These are phyloP conservation scores for Plenodomus tracheiphilus DNA, from an alignment of 2,329 filamentous ascomycete genomes.

Conservation along the genomic window DNA sequence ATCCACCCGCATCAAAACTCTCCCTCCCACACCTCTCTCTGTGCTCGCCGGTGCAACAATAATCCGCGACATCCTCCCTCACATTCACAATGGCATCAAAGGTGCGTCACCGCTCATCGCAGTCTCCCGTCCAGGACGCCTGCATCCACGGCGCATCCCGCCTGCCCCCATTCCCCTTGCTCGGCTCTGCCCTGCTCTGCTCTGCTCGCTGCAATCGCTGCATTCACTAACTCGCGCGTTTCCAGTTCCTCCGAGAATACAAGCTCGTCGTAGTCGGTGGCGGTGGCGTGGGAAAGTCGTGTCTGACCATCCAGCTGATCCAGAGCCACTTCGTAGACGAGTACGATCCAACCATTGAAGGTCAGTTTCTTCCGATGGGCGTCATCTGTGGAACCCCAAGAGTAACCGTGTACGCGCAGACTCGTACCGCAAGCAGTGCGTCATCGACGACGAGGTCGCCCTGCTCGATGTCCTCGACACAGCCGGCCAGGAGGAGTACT, in stretches of 20 bases:
- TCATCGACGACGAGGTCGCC: slow-evolving; percentile 97
- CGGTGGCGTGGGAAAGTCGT: slow-evolving; percentile 98
- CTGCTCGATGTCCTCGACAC: slow-evolving; percentile 98
- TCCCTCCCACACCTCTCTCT: background rate
- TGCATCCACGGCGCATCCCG: too few relatives aligned
- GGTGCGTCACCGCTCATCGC: slow-evolving; percentile 23
- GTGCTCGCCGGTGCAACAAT: background rate
- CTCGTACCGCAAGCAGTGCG: slow-evolving; percentile 99
- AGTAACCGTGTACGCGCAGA: slow-evolving; percentile 59
- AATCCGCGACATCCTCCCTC: slow-evolving; percentile 10
- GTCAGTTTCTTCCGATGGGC: slow-evolving; percentile 53
- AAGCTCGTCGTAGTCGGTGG: slow-evolving; percentile 87
- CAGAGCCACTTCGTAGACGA: slow-evolving; percentile 97
- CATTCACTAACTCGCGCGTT: slow-evolving; percentile 27
- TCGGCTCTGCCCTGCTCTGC: background rate
- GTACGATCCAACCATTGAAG: slow-evolving; percentile 99
- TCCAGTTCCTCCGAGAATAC: slow-evolving; percentile 57
- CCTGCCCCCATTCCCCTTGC: too few relatives aligned
- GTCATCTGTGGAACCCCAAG: background rate
- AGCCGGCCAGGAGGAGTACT: slow-evolving; percentile 98
- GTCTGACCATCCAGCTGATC: slow-evolving; percentile 86
- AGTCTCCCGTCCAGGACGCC: background rate
- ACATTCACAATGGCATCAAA: slow-evolving; percentile 43
- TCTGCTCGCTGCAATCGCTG: slow-evolving; percentile 2
- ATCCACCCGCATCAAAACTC: slow-evolving; percentile 1